Evolutionary conservation across 2,329 filamentous ascomycete species (phyloP).

Genomic region (Drechslerella dactyloides): DNA sequence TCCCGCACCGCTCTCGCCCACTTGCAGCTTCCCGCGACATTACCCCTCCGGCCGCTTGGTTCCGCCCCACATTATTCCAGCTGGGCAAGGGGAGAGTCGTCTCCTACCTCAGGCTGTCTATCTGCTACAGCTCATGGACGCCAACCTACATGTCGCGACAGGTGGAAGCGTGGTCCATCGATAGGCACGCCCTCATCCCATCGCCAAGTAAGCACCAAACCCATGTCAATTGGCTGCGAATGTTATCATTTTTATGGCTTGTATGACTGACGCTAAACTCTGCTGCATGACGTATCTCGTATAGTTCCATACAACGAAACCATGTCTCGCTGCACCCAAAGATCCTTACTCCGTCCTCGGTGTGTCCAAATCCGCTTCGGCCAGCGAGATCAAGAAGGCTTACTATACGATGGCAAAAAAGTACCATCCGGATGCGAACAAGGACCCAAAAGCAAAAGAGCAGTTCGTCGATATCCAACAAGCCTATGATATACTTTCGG

Average conservation of each 20-base stretch:
- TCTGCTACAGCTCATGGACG: not conserved
- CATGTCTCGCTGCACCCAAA: constrained; percentile 63
- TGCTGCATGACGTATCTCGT: constrained; percentile 48
- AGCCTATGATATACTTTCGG: constrained; percentile 91
- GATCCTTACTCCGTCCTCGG: constrained; percentile 90
- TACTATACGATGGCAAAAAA: constrained; percentile 98
- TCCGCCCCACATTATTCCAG: constrained; percentile 23
- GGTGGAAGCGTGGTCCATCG: not conserved
- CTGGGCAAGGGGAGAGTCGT: constrained; percentile 9
- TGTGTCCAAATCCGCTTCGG: constrained; percentile 78
- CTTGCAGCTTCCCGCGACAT: constrained; percentile 10
- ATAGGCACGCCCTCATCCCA: constrained; percentile 22
- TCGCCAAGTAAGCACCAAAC: constrained; percentile 52
- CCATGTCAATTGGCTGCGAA: not conserved
- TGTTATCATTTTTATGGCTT: not conserved
- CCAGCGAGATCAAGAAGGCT: constrained; percentile 93
- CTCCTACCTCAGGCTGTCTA: not conserved
- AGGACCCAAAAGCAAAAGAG: constrained; percentile 89
- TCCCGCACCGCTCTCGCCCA: constrained; percentile 30
- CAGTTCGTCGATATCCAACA: constrained; percentile 91
- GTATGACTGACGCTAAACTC: constrained; percentile 58
- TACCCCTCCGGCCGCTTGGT: constrained; percentile 8
- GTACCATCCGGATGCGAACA: constrained; percentile 97
- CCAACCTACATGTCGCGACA: constrained; percentile 3
- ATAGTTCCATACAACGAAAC: constrained; percentile 68